phyloP scores from a whole-genome alignment of 176 grass and related monocot species.

The Saccharum spontaneum region DNA sequence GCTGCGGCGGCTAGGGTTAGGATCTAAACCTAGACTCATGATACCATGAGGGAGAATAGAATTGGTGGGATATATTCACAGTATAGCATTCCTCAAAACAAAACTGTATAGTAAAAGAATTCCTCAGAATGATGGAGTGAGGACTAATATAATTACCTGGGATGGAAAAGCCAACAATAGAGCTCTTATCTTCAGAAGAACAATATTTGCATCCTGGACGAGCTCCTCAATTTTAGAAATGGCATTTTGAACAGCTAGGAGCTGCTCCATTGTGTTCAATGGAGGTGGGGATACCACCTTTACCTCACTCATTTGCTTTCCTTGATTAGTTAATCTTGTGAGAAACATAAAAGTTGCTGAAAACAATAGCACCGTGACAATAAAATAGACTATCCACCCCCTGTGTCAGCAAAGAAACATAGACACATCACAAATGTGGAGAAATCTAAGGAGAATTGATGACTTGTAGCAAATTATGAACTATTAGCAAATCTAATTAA shows the following conservation, averaged over 20 bases:
- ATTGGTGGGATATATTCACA: constrained; percentile 4
- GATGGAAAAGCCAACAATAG: constrained; percentile 80
- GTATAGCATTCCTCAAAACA: not conserved
- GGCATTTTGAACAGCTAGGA: constrained; percentile 93
- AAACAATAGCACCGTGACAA: constrained; percentile 70
- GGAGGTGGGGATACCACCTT: constrained; percentile 82
- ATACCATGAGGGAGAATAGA: too few species aligned
- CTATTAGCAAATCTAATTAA: constrained; percentile 10
- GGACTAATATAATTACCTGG: constrained; percentile 56
- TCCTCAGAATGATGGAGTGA: constrained; percentile 8
- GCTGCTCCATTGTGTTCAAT: constrained; percentile 96
- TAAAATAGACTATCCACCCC: constrained; percentile 72
- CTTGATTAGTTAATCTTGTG: constrained; percentile 79
- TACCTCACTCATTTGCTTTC: constrained; percentile 62
- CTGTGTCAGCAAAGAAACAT: constrained; percentile 50
- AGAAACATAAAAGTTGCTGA: constrained; percentile 81
- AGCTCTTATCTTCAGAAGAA: constrained; percentile 87
- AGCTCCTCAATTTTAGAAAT: constrained; percentile 94
- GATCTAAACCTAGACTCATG: too few species aligned
- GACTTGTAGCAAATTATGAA: constrained; percentile 7
- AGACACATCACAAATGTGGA: constrained; percentile 28
- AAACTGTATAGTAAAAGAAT: not conserved
- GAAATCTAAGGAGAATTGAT: not conserved
- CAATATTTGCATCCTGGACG: constrained; percentile 87
- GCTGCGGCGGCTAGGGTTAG: too few species aligned